Evolutionary conservation across 2,329 filamentous ascomycete genomes (phyloP).

Genomic region (Hypoxylon sp.): DNA sequence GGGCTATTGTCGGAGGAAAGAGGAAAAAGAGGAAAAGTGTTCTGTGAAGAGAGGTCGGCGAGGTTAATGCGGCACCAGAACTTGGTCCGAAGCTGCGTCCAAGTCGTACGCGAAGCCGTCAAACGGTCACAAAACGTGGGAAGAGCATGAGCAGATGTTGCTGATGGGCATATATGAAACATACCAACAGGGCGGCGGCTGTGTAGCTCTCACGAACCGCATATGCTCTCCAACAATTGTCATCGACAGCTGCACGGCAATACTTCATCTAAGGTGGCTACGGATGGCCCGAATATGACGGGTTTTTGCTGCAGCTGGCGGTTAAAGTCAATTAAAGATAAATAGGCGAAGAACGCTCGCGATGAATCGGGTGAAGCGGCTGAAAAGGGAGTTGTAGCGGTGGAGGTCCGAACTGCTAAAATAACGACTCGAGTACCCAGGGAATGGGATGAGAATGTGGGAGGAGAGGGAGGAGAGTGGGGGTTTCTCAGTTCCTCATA

Average conservation of each 20-base stretch:
- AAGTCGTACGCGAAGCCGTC: constrained; percentile 36
- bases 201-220: constrained; percentile 8
- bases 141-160: constrained; percentile 19
- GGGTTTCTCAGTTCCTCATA: constrained; percentile 29
- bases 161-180: constrained; percentile 34
- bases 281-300: constrained; percentile 30
- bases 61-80: constrained; percentile 41
- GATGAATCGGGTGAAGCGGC: constrained; percentile 42
- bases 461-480: constrained; percentile 40
- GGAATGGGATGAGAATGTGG: constrained; percentile 43
- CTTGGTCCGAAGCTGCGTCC: constrained; percentile 33
- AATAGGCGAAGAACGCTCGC: constrained; percentile 16
- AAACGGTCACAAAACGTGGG: constrained; percentile 26
- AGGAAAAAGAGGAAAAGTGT: constrained; percentile 27
- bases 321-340: constrained; percentile 41
- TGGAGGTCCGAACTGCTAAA: constrained; percentile 35
- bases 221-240: constrained; percentile 15
- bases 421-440: constrained; percentile 32
- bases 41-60: constrained; percentile 32
- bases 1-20: constrained; percentile 46
- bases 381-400: constrained; percentile 40
- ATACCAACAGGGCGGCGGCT: constrained; percentile 12
- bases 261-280: constrained; percentile 22
- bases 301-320: constrained; percentile 25
- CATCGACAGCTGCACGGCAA: constrained; percentile 17